A percentile compares a stretch with the other conserved stretches of the same genome.
phyloP scores from a whole-genome alignment of 495 filamentous ascomycete species.

The Xylaria cubensis region DNA sequence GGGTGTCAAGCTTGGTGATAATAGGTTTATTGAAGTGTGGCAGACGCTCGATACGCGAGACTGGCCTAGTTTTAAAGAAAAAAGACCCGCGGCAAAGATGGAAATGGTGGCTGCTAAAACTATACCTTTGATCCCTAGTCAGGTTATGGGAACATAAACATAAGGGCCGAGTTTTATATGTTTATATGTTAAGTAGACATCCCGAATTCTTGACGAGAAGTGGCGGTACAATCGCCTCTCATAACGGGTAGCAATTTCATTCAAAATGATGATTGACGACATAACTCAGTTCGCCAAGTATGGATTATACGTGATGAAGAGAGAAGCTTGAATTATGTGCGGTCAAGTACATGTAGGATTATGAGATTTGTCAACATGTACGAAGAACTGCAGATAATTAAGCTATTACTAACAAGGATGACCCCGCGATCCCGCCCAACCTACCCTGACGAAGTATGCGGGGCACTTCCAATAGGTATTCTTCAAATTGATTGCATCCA shows the following conservation, averaged over 20 bases:
- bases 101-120: slow-evolving; percentile 6
- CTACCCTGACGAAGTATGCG: not conserved
- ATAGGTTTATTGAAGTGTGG: slow-evolving; percentile 13
- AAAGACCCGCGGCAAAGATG: not conserved
- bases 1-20: not conserved
- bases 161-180: too few species aligned
- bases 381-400: not conserved
- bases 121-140: not conserved
- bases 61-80: not conserved
- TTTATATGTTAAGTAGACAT: too few species aligned
- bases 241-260: too few species aligned
- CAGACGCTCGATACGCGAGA: slow-evolving; percentile 1
- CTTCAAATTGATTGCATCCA: not conserved
- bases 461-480: not conserved
- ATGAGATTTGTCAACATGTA: too few species aligned
- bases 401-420: not conserved
- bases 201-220: too few species aligned
- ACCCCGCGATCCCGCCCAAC: not conserved
- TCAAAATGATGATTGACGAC: too few species aligned
- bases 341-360: too few species aligned
- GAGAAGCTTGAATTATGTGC: not conserved
- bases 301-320: not conserved
- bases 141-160: slow-evolving; percentile 2
- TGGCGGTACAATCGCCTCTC: too few species aligned
- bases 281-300: not conserved